phyloP scores from a whole-genome alignment of 306 rosid species.

The Dalbergia cochinchinensis region DNA sequence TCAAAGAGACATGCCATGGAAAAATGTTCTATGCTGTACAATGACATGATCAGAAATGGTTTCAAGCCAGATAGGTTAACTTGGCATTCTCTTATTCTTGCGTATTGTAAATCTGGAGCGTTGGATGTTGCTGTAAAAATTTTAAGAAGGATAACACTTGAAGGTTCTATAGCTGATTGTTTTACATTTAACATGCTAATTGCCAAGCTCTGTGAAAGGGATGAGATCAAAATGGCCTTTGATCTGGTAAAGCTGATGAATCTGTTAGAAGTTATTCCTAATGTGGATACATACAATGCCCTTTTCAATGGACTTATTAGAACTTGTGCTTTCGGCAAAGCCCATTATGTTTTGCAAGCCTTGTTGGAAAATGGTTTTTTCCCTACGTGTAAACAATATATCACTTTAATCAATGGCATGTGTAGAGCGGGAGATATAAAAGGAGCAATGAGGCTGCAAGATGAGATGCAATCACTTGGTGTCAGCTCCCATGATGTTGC shows the following conservation, averaged over 20 bases:
- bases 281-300: constrained; percentile 59
- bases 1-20: constrained; percentile 58
- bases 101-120: constrained; percentile 60
- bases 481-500: constrained; percentile 63
- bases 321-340: constrained; percentile 55
- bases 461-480: constrained; percentile 67
- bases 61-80: constrained; percentile 65
- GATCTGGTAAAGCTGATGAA: constrained; percentile 63
- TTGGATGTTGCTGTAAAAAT: constrained; percentile 70
- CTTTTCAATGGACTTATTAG: constrained; percentile 66
- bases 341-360: constrained; percentile 58
- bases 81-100: constrained; percentile 75
- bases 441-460: constrained; percentile 70
- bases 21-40: constrained; percentile 56
- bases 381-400: constrained; percentile 66
- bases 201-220: constrained; percentile 64
- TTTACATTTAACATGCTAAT: constrained; percentile 69
- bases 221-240: constrained; percentile 58
- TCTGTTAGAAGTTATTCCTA: constrained; percentile 52
- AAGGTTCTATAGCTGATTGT: constrained; percentile 63
- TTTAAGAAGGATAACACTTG: constrained; percentile 58
- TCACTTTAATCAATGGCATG: constrained; percentile 71
- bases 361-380: constrained; percentile 66
- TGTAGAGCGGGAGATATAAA: constrained; percentile 75
- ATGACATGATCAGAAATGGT: constrained; percentile 54